Evolutionary conservation across 2,329 filamentous ascomycete genomes (phyloP).

Genomic region (Aspergillus sp.): DNA sequence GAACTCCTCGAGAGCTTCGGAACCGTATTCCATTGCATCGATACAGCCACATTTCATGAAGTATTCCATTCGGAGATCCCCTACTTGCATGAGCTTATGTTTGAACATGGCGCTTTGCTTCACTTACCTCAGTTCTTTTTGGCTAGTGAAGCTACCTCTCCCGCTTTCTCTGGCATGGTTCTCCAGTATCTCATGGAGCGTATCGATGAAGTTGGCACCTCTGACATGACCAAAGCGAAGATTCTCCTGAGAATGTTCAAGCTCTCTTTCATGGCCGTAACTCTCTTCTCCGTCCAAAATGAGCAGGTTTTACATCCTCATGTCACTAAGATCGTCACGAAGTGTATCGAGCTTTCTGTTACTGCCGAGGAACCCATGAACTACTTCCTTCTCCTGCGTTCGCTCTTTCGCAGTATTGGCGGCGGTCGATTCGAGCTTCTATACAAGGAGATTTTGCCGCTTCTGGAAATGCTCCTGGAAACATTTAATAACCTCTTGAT

Average conservation of each 20-base stretch:
- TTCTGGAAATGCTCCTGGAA: conserved; percentile 95
- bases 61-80: conserved; percentile 98
- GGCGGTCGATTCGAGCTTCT: conserved; percentile 96
- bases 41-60: conserved; percentile 96
- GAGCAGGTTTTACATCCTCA: conserved; percentile 93
- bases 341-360: conserved; percentile 93
- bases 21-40: conserved; percentile 96
- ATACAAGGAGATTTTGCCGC: conserved; percentile 94
- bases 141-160: conserved; percentile 96
- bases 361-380: conserved; percentile 98
- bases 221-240: conserved; percentile 86
- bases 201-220: conserved; percentile 89
- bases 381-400: conserved; percentile 89
- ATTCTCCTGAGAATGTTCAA: conserved; percentile 95
- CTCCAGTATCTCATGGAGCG: conserved; percentile 95
- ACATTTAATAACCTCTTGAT: conserved; percentile 92
- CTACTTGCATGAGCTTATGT: conserved; percentile 94
- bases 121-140: conserved; percentile 98
- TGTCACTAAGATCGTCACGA: conserved; percentile 94
- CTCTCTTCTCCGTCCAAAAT: conserved; percentile 88
- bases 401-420: conserved; percentile 91
- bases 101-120: conserved; percentile 87
- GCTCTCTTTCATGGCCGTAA: conserved; percentile 98
- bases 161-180: conserved; percentile 97
- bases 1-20: conserved; percentile 96